Evolutionary conservation across 352 stramenopile genomes (phyloP).

Genomic region (Pilasporangium apinafurcum): DNA sequence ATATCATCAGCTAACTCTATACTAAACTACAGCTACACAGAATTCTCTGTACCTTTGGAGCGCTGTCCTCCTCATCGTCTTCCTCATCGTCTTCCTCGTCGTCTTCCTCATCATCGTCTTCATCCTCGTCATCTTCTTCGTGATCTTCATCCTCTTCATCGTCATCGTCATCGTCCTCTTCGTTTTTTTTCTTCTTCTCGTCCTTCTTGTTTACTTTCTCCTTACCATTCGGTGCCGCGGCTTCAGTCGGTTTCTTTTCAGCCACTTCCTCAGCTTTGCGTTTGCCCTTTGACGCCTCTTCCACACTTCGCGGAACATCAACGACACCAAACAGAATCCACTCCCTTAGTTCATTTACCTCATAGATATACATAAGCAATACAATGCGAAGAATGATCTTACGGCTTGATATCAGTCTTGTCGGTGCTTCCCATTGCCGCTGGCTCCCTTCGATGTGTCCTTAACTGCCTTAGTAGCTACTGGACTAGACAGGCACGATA

Average conservation of each 20-base stretch:
- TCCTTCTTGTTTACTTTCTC: constrained; percentile 25
- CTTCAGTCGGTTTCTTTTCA: constrained; percentile 9
- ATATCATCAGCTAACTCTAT: background rate
- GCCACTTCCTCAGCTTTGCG: constrained; percentile 29
- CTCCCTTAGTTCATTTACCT: background rate
- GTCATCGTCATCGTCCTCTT: constrained; percentile 35
- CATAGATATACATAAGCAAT: background rate
- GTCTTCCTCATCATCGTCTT: constrained; percentile 27
- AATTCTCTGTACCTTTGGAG: constrained; percentile 17
- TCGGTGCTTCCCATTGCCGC: constrained; percentile 35
- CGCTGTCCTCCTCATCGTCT: constrained; percentile 38
- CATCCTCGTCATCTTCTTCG: constrained; percentile 33
- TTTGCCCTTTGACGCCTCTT: constrained; percentile 31
- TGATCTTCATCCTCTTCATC: constrained; percentile 44
- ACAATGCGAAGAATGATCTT: constrained; percentile 8
- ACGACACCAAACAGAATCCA: background rate
- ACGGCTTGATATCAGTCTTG: constrained; percentile 32
- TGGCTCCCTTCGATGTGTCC: too few species aligned
- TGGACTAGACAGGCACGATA: too few species aligned
- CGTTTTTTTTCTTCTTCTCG: constrained; percentile 14
- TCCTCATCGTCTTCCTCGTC: constrained; percentile 23
- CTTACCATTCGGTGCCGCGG: constrained; percentile 24
- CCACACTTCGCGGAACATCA: constrained; percentile 15
- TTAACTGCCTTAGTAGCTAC: too few species aligned
- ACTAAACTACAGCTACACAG: background rate